phyloP scores from a whole-genome alignment of 352 stramenopile genomes.

The Globisporangium takayamanum region DNA sequence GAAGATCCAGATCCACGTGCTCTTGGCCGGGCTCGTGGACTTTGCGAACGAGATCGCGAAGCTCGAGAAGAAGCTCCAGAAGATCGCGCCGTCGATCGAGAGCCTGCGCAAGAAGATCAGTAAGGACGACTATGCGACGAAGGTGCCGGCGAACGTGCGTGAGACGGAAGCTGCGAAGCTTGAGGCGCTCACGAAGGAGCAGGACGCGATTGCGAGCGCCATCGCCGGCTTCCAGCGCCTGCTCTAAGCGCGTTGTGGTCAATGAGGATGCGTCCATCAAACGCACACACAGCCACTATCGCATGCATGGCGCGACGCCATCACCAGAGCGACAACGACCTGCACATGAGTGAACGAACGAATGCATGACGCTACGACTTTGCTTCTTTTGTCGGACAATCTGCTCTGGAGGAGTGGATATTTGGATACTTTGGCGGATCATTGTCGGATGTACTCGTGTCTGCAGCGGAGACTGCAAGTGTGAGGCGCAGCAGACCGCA shows the following conservation, averaged over 20 bases:
- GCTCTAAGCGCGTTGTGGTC: conserved; percentile 23
- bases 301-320: too few species aligned
- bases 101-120: conserved; percentile 76
- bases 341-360: too few species aligned
- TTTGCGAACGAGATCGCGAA: conserved; percentile 89
- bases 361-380: too few species aligned
- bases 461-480: too few species aligned
- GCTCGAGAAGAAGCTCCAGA: conserved; percentile 85
- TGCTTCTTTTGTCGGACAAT: too few species aligned
- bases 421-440: too few species aligned
- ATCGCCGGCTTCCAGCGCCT: conserved; percentile 78
- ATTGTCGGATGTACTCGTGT: too few species aligned
- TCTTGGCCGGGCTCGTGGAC: conserved; percentile 78
- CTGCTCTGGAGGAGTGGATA: too few species aligned
- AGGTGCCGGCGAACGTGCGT: conserved; percentile 75
- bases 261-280: too few species aligned
- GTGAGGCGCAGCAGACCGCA: too few species aligned
- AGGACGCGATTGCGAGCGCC: conserved; percentile 64
- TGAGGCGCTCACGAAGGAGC: conserved; percentile 75
- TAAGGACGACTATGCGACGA: conserved; percentile 72
- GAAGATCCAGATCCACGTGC: conserved; percentile 87
- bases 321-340: too few species aligned
- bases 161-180: conserved; percentile 76
- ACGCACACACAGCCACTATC: too few species aligned
- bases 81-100: conserved; percentile 68